These are phyloP conservation scores for Arthrobotrys sinensis DNA, from an alignment of 2,329 filamentous ascomycete genomes.

Conservation along the genomic window DNA sequence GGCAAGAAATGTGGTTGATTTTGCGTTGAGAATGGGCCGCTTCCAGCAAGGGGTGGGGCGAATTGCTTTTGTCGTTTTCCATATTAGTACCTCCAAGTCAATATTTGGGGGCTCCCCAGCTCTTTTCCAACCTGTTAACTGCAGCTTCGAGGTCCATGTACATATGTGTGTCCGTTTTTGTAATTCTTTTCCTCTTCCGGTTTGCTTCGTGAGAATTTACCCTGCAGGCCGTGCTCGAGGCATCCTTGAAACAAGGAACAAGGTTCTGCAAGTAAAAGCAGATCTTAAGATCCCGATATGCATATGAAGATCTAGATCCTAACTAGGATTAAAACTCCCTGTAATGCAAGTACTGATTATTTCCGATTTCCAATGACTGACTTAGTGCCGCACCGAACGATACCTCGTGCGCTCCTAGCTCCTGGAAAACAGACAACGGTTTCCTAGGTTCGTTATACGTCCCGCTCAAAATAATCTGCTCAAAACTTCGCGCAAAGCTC, in stretches of 20 bases:
- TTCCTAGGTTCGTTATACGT: neutral
- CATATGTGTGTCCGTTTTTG: slow-evolving; percentile 11
- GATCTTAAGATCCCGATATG: slow-evolving; percentile 54
- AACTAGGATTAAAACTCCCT: slow-evolving; percentile 22
- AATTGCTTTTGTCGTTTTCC: slow-evolving; percentile 23
- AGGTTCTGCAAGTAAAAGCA: slow-evolving; percentile 11
- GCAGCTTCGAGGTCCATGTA: neutral
- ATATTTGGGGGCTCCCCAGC: neutral
- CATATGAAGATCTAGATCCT: slow-evolving; percentile 44
- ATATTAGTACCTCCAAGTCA: slow-evolving; percentile 12
- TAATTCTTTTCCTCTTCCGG: slow-evolving; percentile 10
- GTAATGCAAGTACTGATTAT: slow-evolving; percentile 43
- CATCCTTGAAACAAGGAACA: slow-evolving; percentile 40
- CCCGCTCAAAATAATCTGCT: slow-evolving; percentile 31
- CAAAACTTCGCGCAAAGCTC: slow-evolving; percentile 47
- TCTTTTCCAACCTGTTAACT: neutral
- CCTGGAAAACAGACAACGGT: neutral
- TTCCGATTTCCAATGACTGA: slow-evolving; percentile 23
- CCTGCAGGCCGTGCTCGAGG: slow-evolving; percentile 8
- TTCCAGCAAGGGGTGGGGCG: slow-evolving; percentile 15
- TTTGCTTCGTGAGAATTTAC: neutral
- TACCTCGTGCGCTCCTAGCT: neutral
- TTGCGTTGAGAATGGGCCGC: slow-evolving; percentile 33
- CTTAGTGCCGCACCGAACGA: neutral
- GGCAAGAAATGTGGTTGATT: slow-evolving; percentile 31